Evolutionary conservation across 116 monocot species (phyloP).

Genomic region (Dioscorea cayenensis): DNA sequence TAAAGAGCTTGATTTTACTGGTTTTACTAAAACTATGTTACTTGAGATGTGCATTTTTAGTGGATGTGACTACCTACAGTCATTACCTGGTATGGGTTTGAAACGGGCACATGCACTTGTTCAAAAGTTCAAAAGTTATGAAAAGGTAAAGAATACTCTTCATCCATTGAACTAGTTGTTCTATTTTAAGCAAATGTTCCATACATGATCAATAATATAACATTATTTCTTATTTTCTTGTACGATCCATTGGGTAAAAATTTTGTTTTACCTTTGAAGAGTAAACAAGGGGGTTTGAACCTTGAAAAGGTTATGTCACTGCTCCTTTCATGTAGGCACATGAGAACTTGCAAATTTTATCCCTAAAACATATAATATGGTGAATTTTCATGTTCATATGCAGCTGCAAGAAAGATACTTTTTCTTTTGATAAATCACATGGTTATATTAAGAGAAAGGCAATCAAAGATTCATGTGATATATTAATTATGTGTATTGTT

Average conservation of each 20-base stretch:
- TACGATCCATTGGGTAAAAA: no score
- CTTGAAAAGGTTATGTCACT: not conserved
- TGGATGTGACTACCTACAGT: slow-evolving; percentile 94
- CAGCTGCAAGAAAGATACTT: not conserved
- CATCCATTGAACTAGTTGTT: not conserved
- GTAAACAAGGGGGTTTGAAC: not conserved
- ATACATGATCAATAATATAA: no score
- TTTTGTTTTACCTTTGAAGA: not conserved
- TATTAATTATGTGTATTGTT: no score
- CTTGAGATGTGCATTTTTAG: slow-evolving; percentile 98
- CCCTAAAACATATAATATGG: not conserved
- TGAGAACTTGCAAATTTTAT: not conserved
- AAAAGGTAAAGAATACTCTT: slow-evolving; percentile 56
- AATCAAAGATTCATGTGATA: no score
- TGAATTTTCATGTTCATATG: not conserved
- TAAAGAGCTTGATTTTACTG: slow-evolving; percentile 71
- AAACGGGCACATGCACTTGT: slow-evolving; percentile 89
- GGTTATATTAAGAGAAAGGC: no score
- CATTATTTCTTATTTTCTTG: no score
- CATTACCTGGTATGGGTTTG: slow-evolving; percentile 94
- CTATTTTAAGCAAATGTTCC: no score
- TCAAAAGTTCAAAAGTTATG: slow-evolving; percentile 75
- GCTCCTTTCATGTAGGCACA: not conserved
- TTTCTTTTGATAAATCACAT: not conserved
- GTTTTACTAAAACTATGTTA: slow-evolving; percentile 81